Evolutionary conservation across 2,329 filamentous ascomycete genomes (phyloP).

Genomic region (Exophiala viscosa): DNA sequence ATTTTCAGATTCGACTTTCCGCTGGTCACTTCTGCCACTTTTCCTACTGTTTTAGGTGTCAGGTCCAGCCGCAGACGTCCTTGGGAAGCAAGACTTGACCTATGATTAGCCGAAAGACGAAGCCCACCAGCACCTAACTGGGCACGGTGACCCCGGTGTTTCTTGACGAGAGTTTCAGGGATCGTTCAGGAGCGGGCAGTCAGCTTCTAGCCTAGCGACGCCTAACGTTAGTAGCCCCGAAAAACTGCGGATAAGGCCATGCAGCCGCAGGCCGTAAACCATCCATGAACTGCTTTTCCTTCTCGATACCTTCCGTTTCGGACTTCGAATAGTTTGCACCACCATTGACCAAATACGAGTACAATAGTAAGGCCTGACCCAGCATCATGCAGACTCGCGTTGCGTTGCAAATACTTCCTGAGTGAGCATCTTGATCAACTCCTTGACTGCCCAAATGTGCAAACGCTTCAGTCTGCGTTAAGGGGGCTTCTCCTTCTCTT

Average conservation of each 20-base stretch:
- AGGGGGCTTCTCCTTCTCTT: neutral
- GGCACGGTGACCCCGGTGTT: neutral
- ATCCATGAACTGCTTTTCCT: neutral
- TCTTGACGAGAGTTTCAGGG: neutral
- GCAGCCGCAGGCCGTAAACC: neutral
- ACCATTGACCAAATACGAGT: neutral
- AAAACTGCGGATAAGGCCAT: neutral
- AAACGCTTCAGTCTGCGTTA: neutral
- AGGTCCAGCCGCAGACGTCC: neutral
- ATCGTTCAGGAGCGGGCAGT: neutral
- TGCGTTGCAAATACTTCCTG: neutral
- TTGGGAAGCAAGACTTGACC: neutral
- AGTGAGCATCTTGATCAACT: neutral
- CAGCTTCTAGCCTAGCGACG: neutral
- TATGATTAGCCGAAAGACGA: neutral
- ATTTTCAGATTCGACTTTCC: slow-evolving; percentile 1
- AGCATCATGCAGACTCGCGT: neutral
- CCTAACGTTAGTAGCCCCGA: neutral
- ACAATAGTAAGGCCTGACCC: neutral
- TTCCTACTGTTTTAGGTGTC: neutral
- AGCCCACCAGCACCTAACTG: too few species aligned
- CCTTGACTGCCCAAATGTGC: neutral
- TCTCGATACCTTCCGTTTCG: slow-evolving; percentile 14
- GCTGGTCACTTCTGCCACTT: neutral
- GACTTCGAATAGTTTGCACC: slow-evolving; percentile 17